phyloP scores from a whole-genome alignment of 805 yeast genomes.

The Pichia cephalocereana region DNA sequence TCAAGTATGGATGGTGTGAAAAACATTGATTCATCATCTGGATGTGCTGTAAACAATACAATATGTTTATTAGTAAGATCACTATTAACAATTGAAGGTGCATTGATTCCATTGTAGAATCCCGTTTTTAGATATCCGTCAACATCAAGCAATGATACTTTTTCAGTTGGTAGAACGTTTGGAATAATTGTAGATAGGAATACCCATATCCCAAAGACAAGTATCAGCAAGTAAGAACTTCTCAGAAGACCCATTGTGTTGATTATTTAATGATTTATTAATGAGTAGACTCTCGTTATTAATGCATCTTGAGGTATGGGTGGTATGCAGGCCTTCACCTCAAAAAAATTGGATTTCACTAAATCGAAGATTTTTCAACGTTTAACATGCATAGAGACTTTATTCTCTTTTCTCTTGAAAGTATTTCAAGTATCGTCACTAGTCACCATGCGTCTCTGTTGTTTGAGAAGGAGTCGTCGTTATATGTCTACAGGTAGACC shows the following conservation, averaged over 20 bases:
- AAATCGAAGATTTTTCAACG: too few species aligned
- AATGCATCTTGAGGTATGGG: too few species aligned
- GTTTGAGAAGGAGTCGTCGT: not conserved
- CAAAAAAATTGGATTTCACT: too few species aligned
- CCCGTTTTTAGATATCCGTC: constrained; percentile 16
- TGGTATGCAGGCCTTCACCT: too few species aligned
- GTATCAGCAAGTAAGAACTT: not conserved
- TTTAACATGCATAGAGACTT: too few species aligned
- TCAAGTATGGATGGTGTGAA: constrained; percentile 72
- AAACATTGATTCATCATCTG: constrained; percentile 98
- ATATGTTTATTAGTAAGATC: constrained; percentile 18
- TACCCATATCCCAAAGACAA: constrained; percentile 6
- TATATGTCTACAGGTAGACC: constrained; percentile 2
- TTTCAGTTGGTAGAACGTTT: not conserved
- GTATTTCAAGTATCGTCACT: too few species aligned
- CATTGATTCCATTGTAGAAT: constrained; percentile 17
- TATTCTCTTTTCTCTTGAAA: too few species aligned
- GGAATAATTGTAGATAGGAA: constrained; percentile 9
- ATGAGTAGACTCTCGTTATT: not conserved
- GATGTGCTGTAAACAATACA: constrained; percentile 68
- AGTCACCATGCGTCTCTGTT: too few species aligned
- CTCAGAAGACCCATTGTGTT: constrained; percentile 2
- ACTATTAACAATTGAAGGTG: constrained; percentile 10
- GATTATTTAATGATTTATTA: not conserved
- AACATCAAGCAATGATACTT: not conserved